Percentiles rank a stretch among this genome's conserved stretches.
phyloP scores from a whole-genome alignment of 2,329 filamentous ascomycete species.

The Fusarium torulosum region DNA sequence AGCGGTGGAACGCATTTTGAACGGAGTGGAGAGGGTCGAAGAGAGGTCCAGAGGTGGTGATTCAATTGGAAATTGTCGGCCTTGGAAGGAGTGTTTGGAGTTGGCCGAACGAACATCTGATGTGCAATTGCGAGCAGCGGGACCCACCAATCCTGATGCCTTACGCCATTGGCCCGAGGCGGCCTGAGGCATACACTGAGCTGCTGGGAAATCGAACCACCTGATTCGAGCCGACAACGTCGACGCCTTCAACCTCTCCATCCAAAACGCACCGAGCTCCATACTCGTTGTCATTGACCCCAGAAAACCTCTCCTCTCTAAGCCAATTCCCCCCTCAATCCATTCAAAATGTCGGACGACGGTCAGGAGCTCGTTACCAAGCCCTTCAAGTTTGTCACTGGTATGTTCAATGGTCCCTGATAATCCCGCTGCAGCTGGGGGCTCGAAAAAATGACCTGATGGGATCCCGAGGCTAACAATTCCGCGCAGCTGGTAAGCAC shows the following conservation, averaged over 20 bases:
- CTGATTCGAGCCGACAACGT: conserved; percentile 57
- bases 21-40: conserved; percentile 49
- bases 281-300: conserved; percentile 53
- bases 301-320: conserved; percentile 43
- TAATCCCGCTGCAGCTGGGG: conserved; percentile 53
- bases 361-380: conserved; percentile 83
- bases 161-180: conserved; percentile 53
- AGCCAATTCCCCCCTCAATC: conserved; percentile 47
- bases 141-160: conserved; percentile 52
- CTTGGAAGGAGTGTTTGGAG: conserved; percentile 49
- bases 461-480: conserved; percentile 58
- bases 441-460: conserved; percentile 54
- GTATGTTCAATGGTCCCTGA: conserved; percentile 67
- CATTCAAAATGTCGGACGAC: conserved; percentile 87
- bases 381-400: conserved; percentile 99
- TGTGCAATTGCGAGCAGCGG: conserved; percentile 51
- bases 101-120: conserved; percentile 53
- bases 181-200: conserved; percentile 57
- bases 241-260: conserved; percentile 52
- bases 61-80: conserved; percentile 52
- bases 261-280: conserved; percentile 51
- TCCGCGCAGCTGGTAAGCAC: conserved; percentile 60
- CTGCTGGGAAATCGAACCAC: conserved; percentile 54
- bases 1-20: conserved; percentile 74
- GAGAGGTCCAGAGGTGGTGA: conserved; percentile 47